A percentile compares a stretch with the other conserved stretches of the same genome.
Conservation (phyloP, 495 filamentous ascomycete genomes). For the Neurospora sublineolata region DNA sequence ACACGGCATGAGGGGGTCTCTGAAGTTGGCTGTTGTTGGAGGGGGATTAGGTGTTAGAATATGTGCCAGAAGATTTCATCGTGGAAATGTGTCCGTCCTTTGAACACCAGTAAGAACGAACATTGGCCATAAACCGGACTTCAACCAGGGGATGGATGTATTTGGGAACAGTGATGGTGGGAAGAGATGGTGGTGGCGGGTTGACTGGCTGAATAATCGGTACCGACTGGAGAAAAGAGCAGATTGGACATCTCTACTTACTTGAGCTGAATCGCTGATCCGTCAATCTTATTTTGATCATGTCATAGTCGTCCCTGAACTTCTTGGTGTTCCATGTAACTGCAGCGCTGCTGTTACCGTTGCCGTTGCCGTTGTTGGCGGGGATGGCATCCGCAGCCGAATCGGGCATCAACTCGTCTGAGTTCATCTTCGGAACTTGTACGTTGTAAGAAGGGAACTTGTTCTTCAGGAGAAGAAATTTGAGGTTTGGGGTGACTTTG, state of each 20-base stretch:
- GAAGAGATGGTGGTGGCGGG: neutral
- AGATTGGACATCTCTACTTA: slow-evolving; percentile 11
- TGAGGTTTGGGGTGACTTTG: neutral
- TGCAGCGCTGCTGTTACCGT: slow-evolving; percentile 1
- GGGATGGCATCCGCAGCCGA: neutral
- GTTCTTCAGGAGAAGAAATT: neutral
- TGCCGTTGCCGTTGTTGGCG: neutral
- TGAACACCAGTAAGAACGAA: neutral
- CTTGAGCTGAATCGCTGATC: slow-evolving; percentile 32
- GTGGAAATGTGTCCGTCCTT: neutral
- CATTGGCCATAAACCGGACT: neutral
- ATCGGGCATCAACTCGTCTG: slow-evolving; percentile 19
- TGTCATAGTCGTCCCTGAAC: slow-evolving; percentile 44
- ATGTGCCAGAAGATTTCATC: neutral
- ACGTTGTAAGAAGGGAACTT: neutral
- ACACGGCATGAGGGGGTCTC: slow-evolving; percentile 31
- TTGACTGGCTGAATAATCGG: neutral
- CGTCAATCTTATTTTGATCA: slow-evolving; percentile 18
- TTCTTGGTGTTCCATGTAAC: slow-evolving; percentile 22
- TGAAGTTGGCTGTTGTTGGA: slow-evolving; percentile 21
- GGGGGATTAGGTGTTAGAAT: neutral
- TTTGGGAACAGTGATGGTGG: neutral
- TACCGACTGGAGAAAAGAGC: neutral
- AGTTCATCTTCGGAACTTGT: slow-evolving; percentile 10
- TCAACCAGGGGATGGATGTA: neutral